Evolutionary conservation across 805 yeast species (phyloP), one percentile per base, ranked within the genome.

Genomic region (Maudiozyma turicensis): DNA sequence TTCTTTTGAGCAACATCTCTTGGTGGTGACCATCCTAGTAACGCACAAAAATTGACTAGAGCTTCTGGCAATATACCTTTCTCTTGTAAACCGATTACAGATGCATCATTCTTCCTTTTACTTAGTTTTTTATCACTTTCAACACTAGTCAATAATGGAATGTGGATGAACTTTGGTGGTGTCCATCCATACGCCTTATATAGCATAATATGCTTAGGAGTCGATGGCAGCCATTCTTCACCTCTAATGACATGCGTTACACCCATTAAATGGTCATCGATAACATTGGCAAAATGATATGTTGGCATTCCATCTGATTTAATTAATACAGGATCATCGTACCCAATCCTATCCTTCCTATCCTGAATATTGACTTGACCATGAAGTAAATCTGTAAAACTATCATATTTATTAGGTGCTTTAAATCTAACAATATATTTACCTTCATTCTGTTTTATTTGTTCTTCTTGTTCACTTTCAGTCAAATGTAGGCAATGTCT

Each of bases 271-370:
- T 90, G 95, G 63, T 93, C 99, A 62, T 93, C 99, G 3, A 93
- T 78, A 6, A 93, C 96, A 59, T 87, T 91, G 13, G 99, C 99
- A 60, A 93, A 82, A 67, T 93, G 99, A 58, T 93, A 93, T 0
- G 99, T 93, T 29, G 99, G 99, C 52, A 87, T 70, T 0, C 91
- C 90, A 64, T 93, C 98, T n/a, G 95, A 85, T 66, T 93, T 93
- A 61, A 93, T 64, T 30, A 93, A 69, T 9, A 93, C 86, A 31
- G 88, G 88, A 63, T 93, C 99, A 59, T 93, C 99, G 63, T 74
- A 90, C 6, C 56, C 53, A 8, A 35, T 33, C 3, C 53, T 44
- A 41, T 48, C 52, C 45, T 97, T 72, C 33, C 81, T 71, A 65
- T 89, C 96, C 63, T 89, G 96, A 31, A 86, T 70, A 55, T 84